These are phyloP conservation scores for Blastocystis sp. DNA, from an alignment of 352 stramenopile species.

Conservation along the genomic window DNA sequence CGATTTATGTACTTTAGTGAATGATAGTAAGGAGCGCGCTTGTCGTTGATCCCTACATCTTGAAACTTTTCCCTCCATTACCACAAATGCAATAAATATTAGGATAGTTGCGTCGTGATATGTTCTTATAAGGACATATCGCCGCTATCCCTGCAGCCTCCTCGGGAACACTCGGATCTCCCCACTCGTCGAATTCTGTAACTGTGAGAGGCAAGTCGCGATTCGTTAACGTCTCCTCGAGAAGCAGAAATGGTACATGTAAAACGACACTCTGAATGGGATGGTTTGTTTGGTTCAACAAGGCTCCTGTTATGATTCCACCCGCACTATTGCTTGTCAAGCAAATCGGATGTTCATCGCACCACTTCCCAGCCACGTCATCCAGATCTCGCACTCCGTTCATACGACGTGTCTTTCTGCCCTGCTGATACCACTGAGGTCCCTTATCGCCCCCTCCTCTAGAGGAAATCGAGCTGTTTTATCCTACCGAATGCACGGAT, in stretches of 20 bases:
- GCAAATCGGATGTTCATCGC: neutral
- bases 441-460: constrained; percentile 47
- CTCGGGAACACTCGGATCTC: neutral
- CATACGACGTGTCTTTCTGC: neutral
- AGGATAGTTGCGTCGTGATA: neutral
- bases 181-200: constrained; percentile 57
- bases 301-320: neutral
- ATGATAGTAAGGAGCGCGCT: constrained; percentile 25
- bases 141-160: neutral
- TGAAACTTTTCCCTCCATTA: neutral
- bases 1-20: constrained; percentile 46
- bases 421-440: constrained; percentile 34
- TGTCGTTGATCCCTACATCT: constrained; percentile 46
- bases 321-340: constrained; percentile 49
- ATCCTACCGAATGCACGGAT: neutral
- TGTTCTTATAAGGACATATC: constrained; percentile 40
- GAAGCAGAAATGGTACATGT: constrained; percentile 42
- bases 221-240: constrained; percentile 14
- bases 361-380: neutral
- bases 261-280: neutral
- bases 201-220: constrained; percentile 35
- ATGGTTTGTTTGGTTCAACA: neutral
- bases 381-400: constrained; percentile 31
- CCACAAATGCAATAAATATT: constrained; percentile 40
- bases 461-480: neutral